Percentiles rank a stretch among this genome's conserved stretches.
Evolutionary conservation across 495 filamentous ascomycete genomes (phyloP).

Genomic region (Xylaria bambusicola): DNA sequence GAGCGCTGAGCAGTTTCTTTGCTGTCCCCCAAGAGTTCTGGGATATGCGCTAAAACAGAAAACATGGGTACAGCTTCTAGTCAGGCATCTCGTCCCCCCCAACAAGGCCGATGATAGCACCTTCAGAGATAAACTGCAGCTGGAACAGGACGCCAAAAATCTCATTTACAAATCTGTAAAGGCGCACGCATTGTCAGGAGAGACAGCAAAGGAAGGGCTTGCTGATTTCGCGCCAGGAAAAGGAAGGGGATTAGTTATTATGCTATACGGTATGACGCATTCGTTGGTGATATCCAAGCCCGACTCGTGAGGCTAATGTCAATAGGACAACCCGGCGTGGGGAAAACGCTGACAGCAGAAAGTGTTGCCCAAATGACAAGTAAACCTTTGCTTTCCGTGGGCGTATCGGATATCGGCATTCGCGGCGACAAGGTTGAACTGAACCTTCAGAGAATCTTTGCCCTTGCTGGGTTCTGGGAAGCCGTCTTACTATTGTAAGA

Average conservation of each 20-base stretch:
- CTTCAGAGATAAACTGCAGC: slow-evolving; percentile 16
- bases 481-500: slow-evolving; percentile 33
- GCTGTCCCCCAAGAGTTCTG: slow-evolving; percentile 29
- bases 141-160: slow-evolving; percentile 19
- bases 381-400: slow-evolving; percentile 30
- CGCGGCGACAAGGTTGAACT: slow-evolving; percentile 24
- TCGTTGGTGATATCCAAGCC: not conserved
- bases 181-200: slow-evolving; percentile 12
- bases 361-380: slow-evolving; percentile 24
- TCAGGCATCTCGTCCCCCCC: slow-evolving; percentile 10
- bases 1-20: not conserved
- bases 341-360: slow-evolving; percentile 21
- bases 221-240: slow-evolving; percentile 26
- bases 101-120: slow-evolving; percentile 10
- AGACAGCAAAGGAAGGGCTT: slow-evolving; percentile 7
- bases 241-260: slow-evolving; percentile 31
- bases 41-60: slow-evolving; percentile 29
- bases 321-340: slow-evolving; percentile 14
- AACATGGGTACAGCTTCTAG: slow-evolving; percentile 29
- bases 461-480: slow-evolving; percentile 25
- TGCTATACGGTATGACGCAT: slow-evolving; percentile 26
- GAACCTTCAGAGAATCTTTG: slow-evolving; percentile 28
- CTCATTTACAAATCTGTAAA: slow-evolving; percentile 23
- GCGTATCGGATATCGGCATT: slow-evolving; percentile 29
- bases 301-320: not conserved